A percentile compares a stretch with the other conserved stretches of the same genome.
These are phyloP conservation scores for Mycosphaerella sp. DNA, from an alignment of 2,329 filamentous ascomycete species.

Conservation along the genomic window DNA sequence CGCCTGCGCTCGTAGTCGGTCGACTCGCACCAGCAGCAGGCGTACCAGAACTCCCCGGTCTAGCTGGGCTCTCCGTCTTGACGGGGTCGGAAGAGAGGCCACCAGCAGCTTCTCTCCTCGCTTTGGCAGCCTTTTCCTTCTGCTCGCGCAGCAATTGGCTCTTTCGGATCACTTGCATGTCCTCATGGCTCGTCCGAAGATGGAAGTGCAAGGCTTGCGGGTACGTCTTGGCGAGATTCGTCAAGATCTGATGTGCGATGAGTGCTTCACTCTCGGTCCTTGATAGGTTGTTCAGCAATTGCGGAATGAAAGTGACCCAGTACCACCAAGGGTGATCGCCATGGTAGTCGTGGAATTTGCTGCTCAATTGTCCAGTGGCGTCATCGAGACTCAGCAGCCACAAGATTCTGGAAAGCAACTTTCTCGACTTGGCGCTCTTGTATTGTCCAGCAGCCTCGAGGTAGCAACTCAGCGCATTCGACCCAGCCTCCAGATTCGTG, in stretches of 20 bases:
- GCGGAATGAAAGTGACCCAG: constrained; percentile 98
- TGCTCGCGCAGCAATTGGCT: constrained; percentile 54
- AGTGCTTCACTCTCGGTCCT: constrained; percentile 71
- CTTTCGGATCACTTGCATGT: constrained; percentile 89
- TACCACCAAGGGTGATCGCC: constrained; percentile 98
- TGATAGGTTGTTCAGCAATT: constrained; percentile 83
- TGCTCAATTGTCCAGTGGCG: constrained; percentile 70
- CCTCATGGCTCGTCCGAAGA: constrained; percentile 84
- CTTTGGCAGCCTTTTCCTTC: constrained; percentile 48
- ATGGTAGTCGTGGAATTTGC: constrained; percentile 92
- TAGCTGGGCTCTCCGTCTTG: constrained; percentile 33
- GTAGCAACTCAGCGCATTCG: constrained; percentile 92
- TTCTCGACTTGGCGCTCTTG: constrained; percentile 94
- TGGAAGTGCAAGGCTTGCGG: constrained; percentile 95
- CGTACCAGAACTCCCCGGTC: constrained; percentile 33
- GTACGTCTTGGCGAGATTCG: constrained; percentile 92
- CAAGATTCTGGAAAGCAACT: constrained; percentile 83
- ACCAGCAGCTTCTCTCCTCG: constrained; percentile 54
- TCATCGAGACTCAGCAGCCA: constrained; percentile 96
- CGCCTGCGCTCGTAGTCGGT: constrained; percentile 40
- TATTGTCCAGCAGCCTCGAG: constrained; percentile 92
- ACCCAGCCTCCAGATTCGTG: constrained; percentile 70
- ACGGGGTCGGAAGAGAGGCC: constrained; percentile 11
- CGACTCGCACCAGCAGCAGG: constrained; percentile 27
- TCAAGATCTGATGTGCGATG: constrained; percentile 76